Conservation (phyloP, 1,284 basidiomycete species). For the Leccinum subfulvum region DNA sequence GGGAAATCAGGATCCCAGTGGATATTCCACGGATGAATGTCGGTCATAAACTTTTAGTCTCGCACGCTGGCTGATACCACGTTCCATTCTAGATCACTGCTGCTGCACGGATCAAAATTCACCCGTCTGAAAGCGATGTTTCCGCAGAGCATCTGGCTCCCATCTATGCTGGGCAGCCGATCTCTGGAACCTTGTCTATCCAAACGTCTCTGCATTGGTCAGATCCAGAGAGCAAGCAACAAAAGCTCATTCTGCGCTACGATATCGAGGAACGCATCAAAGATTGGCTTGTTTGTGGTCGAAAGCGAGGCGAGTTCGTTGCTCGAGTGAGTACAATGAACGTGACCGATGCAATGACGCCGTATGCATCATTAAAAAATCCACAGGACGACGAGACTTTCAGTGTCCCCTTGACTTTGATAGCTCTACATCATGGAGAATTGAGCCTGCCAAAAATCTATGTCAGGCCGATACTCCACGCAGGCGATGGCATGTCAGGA, state of each 20-base stretch:
- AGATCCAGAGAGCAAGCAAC: conserved; percentile 40
- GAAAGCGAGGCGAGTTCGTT: conserved; percentile 73
- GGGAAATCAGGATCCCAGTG: conserved; percentile 73
- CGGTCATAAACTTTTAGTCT: conserved; percentile 29
- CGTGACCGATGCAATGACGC: neutral
- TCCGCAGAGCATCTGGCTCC: conserved; percentile 35
- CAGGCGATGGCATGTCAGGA: conserved; percentile 51
- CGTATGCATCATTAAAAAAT: conserved; percentile 8
- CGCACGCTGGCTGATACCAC: conserved; percentile 1
- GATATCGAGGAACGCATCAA: conserved; percentile 73
- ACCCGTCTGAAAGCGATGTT: conserved; percentile 33
- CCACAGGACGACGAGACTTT: conserved; percentile 57
- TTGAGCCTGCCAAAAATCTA: conserved; percentile 68
- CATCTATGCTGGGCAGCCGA: conserved; percentile 78
- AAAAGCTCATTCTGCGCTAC: conserved; percentile 61
- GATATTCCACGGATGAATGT: conserved; percentile 81
- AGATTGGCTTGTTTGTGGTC: conserved; percentile 82
- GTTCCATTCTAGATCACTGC: conserved; percentile 58
- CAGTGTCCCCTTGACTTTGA: conserved; percentile 62
- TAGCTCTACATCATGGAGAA: conserved; percentile 78
- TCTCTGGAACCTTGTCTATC: conserved; percentile 62
- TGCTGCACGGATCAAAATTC: conserved; percentile 57
- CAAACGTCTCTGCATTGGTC: conserved; percentile 76
- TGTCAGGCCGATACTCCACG: conserved; percentile 56
- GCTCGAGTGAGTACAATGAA: conserved; percentile 49